phyloP scores from a whole-genome alignment of 2,329 filamentous ascomycete genomes.

The Capronia americana region DNA sequence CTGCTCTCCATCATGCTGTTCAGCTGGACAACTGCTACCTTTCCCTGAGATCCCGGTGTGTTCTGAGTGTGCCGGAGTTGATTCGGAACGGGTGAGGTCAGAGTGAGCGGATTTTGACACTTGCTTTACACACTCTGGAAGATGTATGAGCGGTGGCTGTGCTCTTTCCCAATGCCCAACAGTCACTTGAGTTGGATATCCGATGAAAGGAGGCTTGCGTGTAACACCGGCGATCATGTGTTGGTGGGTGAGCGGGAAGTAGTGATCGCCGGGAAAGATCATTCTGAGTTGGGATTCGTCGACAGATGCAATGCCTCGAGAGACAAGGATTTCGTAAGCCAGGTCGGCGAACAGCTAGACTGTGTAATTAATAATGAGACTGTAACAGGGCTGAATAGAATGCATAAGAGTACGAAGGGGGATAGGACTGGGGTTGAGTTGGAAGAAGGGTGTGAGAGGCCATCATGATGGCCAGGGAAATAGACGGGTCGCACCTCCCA shows the following conservation, averaged over 20 bases:
- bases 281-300: slow-evolving; percentile 21
- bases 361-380: slow-evolving; percentile 21
- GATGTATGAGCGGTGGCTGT: neutral
- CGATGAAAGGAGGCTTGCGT: neutral
- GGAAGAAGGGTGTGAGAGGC: neutral
- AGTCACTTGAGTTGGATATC: neutral
- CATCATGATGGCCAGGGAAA: neutral
- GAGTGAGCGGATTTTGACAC: neutral
- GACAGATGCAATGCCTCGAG: slow-evolving; percentile 31
- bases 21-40: neutral
- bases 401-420: slow-evolving; percentile 9
- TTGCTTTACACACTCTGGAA: neutral
- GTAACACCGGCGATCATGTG: neutral
- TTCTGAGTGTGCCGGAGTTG: neutral
- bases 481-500: neutral
- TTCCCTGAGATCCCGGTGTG: no score
- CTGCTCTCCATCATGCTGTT: neutral
- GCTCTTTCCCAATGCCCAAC: slow-evolving; percentile 7
- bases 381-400: slow-evolving; percentile 14
- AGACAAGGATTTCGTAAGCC: slow-evolving; percentile 35
- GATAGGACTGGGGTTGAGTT: slow-evolving; percentile 2
- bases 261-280: slow-evolving; percentile 9
- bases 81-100: neutral
- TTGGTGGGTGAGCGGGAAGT: neutral
- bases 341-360: slow-evolving; percentile 26